phyloP scores from a whole-genome alignment of 129 eudicot genomes.

The Calendula officinalis region DNA sequence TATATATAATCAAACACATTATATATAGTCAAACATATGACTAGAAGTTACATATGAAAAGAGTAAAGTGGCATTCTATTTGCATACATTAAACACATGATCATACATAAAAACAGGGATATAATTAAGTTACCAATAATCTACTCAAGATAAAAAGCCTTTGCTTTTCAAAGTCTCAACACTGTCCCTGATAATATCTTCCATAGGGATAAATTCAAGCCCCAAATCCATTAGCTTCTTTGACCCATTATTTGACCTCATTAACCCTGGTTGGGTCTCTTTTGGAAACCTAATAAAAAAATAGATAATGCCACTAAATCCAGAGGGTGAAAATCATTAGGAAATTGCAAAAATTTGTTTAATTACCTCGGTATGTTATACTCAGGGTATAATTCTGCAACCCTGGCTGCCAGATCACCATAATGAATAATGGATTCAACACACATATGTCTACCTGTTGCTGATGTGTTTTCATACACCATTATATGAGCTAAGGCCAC shows the following conservation, averaged over 20 bases:
- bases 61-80: background rate
- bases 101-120: background rate
- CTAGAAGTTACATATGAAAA: background rate
- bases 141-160: constrained; percentile 60
- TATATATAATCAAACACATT: no score
- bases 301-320: background rate
- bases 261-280: constrained; percentile 78
- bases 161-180: constrained; percentile 79
- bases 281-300: constrained; percentile 55
- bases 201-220: constrained; percentile 61
- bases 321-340: background rate
- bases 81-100: background rate
- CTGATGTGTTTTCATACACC: constrained; percentile 77
- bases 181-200: constrained; percentile 68
- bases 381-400: constrained; percentile 83
- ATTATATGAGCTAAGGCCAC: constrained; percentile 88
- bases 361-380: constrained; percentile 76
- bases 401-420: constrained; percentile 85
- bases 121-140: background rate
- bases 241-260: constrained; percentile 57
- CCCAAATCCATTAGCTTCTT: constrained; percentile 90
- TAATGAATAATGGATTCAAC: constrained; percentile 79
- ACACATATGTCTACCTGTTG: constrained; percentile 80
- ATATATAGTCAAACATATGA: background rate
- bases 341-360: background rate